Percentiles rank a stretch among this genome's conserved stretches.
Conservation (phyloP, 1,284 basidiomycete species). For the Cryptococcus hybrid region DNA sequence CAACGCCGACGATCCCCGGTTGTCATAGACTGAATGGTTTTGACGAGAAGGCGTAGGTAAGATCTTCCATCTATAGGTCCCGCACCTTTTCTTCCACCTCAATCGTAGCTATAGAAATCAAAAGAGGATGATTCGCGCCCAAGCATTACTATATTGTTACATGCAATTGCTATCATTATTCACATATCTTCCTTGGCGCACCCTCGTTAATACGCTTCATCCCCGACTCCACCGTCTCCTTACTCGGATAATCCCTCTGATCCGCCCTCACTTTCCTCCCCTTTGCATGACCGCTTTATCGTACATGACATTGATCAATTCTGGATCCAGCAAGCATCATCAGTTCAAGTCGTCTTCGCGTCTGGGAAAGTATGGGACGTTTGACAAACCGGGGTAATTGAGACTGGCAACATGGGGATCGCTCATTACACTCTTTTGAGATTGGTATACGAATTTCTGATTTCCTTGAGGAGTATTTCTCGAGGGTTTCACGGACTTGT, state of each 20-base stretch:
- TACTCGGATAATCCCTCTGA: neutral
- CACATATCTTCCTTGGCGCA: too few species aligned
- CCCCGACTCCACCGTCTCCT: neutral
- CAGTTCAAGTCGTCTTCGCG: neutral
- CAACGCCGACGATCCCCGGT: too few species aligned
- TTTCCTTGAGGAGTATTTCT: neutral
- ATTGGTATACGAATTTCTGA: slow-evolving; percentile 2
- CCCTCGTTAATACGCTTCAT: neutral
- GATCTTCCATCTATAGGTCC: too few species aligned
- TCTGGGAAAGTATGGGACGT: neutral
- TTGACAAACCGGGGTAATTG: neutral
- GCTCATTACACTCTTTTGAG: neutral
- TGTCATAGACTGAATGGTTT: too few species aligned
- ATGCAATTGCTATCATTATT: too few species aligned
- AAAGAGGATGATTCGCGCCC: too few species aligned
- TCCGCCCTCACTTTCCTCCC: neutral
- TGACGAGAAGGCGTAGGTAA: too few species aligned
- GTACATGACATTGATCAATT: neutral
- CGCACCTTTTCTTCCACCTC: too few species aligned
- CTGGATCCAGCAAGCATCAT: neutral
- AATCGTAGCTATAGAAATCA: too few species aligned
- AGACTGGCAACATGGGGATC: neutral
- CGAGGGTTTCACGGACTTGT: neutral
- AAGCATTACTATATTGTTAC: too few species aligned
- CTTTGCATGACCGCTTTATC: neutral